phyloP scores from a whole-genome alignment of 306 rosid species.

The Ziziphus jujuba region DNA sequence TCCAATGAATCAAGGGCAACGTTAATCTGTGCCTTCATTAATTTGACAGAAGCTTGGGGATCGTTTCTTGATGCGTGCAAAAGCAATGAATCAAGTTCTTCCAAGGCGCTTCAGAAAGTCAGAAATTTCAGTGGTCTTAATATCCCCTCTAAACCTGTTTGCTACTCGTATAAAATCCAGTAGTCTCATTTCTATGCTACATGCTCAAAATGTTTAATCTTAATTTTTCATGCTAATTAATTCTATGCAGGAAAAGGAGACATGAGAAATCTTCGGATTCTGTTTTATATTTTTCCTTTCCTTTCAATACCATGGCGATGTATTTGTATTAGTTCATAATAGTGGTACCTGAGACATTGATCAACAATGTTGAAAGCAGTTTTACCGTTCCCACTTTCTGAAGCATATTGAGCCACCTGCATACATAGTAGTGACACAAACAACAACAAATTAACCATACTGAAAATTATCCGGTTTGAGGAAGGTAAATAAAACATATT shows the following conservation, averaged over 20 bases:
- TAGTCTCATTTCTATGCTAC: neutral
- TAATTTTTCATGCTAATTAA: neutral
- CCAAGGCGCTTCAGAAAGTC: slow-evolving; percentile 63
- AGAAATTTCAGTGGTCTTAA: slow-evolving; percentile 17
- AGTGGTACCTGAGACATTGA: slow-evolving; percentile 77
- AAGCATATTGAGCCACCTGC: slow-evolving; percentile 89
- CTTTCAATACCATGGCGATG: too few relatives aligned
- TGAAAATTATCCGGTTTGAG: too few relatives aligned
- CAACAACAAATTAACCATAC: too few relatives aligned
- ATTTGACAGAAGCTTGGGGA: slow-evolving; percentile 60
- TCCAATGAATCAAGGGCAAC: slow-evolving; percentile 62
- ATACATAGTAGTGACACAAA: slow-evolving; percentile 7
- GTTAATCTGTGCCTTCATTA: slow-evolving; percentile 65
- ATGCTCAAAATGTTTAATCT: neutral
- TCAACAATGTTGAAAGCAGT: slow-evolving; percentile 60
- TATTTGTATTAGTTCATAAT: too few relatives aligned
- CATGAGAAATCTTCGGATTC: too few relatives aligned
- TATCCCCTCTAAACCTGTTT: neutral
- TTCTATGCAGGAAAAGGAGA: too few relatives aligned
- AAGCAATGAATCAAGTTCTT: slow-evolving; percentile 80
- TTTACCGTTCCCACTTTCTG: slow-evolving; percentile 72
- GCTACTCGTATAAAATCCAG: too few relatives aligned
- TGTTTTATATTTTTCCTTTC: too few relatives aligned
- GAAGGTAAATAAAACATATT: too few relatives aligned
- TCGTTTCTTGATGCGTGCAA: slow-evolving; percentile 89